Percentiles rank a stretch among this genome's conserved stretches.
Conservation (phyloP, 2,329 filamentous ascomycete species). For the Colletotrichum ledebouriae region DNA sequence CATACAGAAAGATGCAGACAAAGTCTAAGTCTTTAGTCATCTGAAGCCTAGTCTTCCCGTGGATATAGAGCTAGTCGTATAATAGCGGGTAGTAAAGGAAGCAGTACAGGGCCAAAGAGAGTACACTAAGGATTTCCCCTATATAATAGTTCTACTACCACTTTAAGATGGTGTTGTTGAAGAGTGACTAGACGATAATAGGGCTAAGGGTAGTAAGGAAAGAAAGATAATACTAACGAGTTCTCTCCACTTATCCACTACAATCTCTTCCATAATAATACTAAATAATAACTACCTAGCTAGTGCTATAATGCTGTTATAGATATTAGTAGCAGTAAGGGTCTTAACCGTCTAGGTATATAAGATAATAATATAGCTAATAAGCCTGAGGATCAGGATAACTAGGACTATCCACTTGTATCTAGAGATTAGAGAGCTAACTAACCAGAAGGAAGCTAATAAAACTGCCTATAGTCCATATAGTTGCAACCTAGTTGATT, state of each 20-base stretch:
- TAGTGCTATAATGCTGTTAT: slow-evolving; percentile 55
- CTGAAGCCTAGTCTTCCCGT: slow-evolving; percentile 53
- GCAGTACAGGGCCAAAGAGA: too few relatives aligned
- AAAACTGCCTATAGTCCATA: slow-evolving; percentile 55
- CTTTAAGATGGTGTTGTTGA: slow-evolving; percentile 55
- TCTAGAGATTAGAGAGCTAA: slow-evolving; percentile 34
- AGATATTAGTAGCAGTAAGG: slow-evolving; percentile 54
- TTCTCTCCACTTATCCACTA: slow-evolving; percentile 58
- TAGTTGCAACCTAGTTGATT: slow-evolving; percentile 52
- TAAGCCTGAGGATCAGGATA: slow-evolving; percentile 49
- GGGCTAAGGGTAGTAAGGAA: slow-evolving; percentile 59
- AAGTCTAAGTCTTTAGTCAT: slow-evolving; percentile 60
- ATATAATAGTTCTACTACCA: slow-evolving; percentile 67
- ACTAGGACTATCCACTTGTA: slow-evolving; percentile 20
- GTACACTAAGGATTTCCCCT: slow-evolving; percentile 52
- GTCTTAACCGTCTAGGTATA: slow-evolving; percentile 51
- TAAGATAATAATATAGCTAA: slow-evolving; percentile 55
- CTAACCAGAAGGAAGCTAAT: slow-evolving; percentile 50
- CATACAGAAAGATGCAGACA: slow-evolving; percentile 58
- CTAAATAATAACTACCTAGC: slow-evolving; percentile 56
- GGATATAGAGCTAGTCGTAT: slow-evolving; percentile 57
- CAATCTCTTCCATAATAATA: slow-evolving; percentile 58
- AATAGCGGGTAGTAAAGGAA: slow-evolving; percentile 53
- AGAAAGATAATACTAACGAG: slow-evolving; percentile 54
- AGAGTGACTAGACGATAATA: slow-evolving; percentile 61